Evolutionary conservation across 768 basidiomycete genomes (phyloP), one percentile per base, ranked within the genome.

Genomic region (Pholiota microspora): DNA sequence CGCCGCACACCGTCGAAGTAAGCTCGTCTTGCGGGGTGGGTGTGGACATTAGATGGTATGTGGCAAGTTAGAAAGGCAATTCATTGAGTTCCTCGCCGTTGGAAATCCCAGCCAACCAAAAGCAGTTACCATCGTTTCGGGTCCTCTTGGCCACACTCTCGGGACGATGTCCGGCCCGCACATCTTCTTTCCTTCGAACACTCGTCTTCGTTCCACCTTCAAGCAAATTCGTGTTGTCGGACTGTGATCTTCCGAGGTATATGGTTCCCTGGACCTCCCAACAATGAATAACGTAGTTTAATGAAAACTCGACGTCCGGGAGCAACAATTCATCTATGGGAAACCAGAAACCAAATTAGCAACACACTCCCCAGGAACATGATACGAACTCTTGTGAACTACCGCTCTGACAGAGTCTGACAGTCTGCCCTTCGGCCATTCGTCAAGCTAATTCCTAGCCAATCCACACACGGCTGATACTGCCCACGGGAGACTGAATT

Each of bases 1-100:
- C 80, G 56, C 73, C 72, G 55, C 71, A 74, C 21, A 79, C 77
- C 13, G 78, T 79, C 2, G 74, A 71, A 12, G 79, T 81, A 55
- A 83, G 75, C 62, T 81, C 80, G 67, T 83, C 80, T 53, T 68
- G 70, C 23, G 71, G 64, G 24, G 62, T 32, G 42, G 64, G 58
- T 36, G 69, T 60, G 60, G 67, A 48, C 59, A 63, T 60, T 56
- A 48, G 55, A 50, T 55, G 55, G 54, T 48, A 35, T 45, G 45
- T 40, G 57, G 36, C 40, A 44, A 35, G 47, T 52, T 50, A 54
- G 59, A 56, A 54, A 48, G 42, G 59, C 45, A 51, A 38, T 15
- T 40, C 40, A 56, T 47, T 32, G 9, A 9, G 34, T 38, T 48
- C 50, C 58, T 44, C 31, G 53, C 24, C 32, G 56, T 57, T 60